Base-by-base conservation (phyloP, 1,284 basidiomycete species). In the Golubevia sp. region DNA sequence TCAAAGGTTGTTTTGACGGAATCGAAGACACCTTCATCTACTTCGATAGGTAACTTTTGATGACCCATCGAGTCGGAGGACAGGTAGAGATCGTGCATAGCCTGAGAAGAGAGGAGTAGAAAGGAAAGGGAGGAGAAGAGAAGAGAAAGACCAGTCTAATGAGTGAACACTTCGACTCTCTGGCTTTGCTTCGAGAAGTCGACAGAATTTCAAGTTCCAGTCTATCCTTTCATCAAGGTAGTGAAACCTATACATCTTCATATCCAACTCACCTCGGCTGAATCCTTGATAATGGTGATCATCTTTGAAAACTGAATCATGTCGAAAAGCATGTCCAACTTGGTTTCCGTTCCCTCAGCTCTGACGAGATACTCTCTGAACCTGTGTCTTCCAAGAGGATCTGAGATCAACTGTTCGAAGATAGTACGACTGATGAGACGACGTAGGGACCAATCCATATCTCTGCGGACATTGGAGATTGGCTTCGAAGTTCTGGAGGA, bases 71-170 rank as follows among this genome's bases (percentile, higher is more conserved):
- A 48, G 48, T 69, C 61, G 21, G 52, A 56, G 20, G 64, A 30
- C 38, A 67, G 34, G 50, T 69, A 69, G 18, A 64, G 24, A 18
- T 61, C 66, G 53, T 61, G 56, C 11, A 68, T 3, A 8, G 66
- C 38, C 2, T 44, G 38, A 13, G 18, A 44, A 44, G 18, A 18
- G 38, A 44, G 13, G 18, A 44, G 38, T 44, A 44, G n/a, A n/a
- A n/a, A n/a, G n/a, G n/a, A n/a, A n/a, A n/a, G n/a, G n/a, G n/a
- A n/a, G n/a, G n/a, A n/a, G n/a, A n/a, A n/a, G 38, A 18, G 38
- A 44, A 44, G 13, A 44, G 38, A 44, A 44, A 44, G 18, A 44
- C 11, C 11, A 44, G 38, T 44, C 38, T 13, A 44, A 44, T 44
- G 13, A 44, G 38, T 13, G 38, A 44, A 34, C 11, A 11, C 30